Percentiles rank a stretch among this genome's conserved stretches.
Evolutionary conservation across 1,139 yeast genomes (phyloP).

Genomic region (Chernovozyma aurita): DNA sequence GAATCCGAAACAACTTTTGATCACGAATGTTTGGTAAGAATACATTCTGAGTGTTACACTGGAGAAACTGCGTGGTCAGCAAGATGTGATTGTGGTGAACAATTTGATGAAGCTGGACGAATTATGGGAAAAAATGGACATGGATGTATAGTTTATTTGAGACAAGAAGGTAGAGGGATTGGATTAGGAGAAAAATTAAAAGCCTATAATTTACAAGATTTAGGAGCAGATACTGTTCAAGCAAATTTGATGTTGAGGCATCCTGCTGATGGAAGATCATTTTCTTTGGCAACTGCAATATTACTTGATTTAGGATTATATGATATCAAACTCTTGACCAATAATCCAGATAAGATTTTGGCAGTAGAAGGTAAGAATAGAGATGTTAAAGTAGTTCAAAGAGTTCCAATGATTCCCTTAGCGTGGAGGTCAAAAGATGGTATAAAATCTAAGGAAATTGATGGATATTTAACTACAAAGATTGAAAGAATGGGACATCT

Average conservation of each 20-base stretch:
- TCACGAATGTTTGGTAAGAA: conserved; percentile 60
- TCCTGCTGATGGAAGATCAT: conserved; percentile 95
- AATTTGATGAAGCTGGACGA: conserved; percentile 95
- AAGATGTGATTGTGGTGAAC: conserved; percentile 98
- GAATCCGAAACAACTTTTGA: conserved; percentile 30
- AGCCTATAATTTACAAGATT: conserved; percentile 94
- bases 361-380: conserved; percentile 87
- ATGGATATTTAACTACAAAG: conserved; percentile 88
- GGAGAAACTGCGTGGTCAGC: conserved; percentile 99
- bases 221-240: conserved; percentile 97
- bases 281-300: conserved; percentile 91
- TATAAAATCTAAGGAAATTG: conserved; percentile 78
- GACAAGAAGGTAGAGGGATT: conserved; percentile 98
- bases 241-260: conserved; percentile 90
- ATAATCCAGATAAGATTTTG: conserved; percentile 92
- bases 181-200: conserved; percentile 95
- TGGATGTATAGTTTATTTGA: conserved; percentile 90
- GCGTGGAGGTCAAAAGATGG: conserved; percentile 76
- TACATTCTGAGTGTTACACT: conserved; percentile 96
- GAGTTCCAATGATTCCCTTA: conserved; percentile 95
- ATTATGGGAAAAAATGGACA: conserved; percentile 81
- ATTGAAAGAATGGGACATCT: conserved; percentile 97
- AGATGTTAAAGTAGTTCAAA: conserved; percentile 66
- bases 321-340: conserved; percentile 76
- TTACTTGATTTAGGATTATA: conserved; percentile 73